Evolutionary conservation across 139 green algal species (phyloP).

Genomic region (Picochlorum sp.): DNA sequence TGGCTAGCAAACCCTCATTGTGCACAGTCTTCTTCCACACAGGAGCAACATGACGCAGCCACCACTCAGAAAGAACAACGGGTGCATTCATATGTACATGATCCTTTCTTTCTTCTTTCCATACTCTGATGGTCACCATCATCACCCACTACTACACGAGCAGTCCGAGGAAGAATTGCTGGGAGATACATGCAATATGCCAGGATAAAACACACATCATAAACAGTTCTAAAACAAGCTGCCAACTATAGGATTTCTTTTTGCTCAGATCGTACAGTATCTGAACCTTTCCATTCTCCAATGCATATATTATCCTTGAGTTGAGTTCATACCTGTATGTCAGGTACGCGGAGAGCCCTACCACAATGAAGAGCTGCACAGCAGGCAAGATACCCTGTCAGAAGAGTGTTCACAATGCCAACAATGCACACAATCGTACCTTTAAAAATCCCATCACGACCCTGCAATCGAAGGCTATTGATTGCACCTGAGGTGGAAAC

Average conservation of each 20-base stretch:
- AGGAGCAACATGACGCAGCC: no score
- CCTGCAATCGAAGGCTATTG: neutral
- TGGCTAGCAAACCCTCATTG: no score
- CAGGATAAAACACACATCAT: neutral
- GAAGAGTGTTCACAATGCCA: no score
- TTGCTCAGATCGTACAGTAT: neutral
- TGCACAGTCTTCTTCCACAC: no score
- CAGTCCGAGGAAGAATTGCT: neutral
- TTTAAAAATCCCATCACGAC: constrained; percentile 1
- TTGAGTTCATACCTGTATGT: neutral
- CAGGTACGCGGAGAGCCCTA: neutral
- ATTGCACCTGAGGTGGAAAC: neutral
- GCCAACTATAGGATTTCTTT: neutral
- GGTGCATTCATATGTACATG: no score
- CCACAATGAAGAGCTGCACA: neutral
- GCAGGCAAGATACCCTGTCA: neutral
- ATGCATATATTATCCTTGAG: neutral
- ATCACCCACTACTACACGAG: no score
- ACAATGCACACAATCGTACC: neutral
- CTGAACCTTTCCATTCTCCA: neutral
- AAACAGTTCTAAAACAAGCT: neutral
- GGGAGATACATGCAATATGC: neutral
- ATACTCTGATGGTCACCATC: no score
- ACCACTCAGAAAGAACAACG: no score
- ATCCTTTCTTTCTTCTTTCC: no score